Evolutionary conservation across 2,329 filamentous ascomycete species (phyloP).

Genomic region (Fusarium metavorans): DNA sequence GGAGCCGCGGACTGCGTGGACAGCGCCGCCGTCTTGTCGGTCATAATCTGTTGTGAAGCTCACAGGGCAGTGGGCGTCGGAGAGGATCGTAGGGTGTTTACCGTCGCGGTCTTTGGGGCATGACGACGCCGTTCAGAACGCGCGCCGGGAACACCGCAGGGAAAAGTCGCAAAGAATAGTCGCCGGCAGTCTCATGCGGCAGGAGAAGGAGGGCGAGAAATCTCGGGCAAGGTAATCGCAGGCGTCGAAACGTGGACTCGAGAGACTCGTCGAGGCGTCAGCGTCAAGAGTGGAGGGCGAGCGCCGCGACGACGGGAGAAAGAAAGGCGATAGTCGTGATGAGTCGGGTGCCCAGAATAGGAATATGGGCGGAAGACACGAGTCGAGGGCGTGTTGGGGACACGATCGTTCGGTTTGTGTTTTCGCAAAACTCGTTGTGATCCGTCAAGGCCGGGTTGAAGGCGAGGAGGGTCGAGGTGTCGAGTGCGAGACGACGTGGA

Average conservation of each 20-base stretch:
- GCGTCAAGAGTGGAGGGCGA: conserved; percentile 37
- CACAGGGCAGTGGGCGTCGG: conserved; percentile 53
- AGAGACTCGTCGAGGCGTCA: conserved; percentile 21
- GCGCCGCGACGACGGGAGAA: conserved; percentile 28
- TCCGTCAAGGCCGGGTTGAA: conserved; percentile 45
- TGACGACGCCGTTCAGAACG: conserved; percentile 66
- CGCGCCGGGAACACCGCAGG: conserved; percentile 48
- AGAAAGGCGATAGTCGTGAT: conserved; percentile 15
- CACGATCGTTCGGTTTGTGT: conserved; percentile 43
- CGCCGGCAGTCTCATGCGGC: conserved; percentile 42
- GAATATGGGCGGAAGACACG: conserved; percentile 31
- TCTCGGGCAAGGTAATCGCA: conserved; percentile 29
- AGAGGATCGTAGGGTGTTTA: conserved; percentile 59
- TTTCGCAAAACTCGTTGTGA: conserved; percentile 49
- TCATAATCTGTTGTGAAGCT: conserved; percentile 70
- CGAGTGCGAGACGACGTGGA: conserved; percentile 39
- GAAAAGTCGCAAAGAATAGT: conserved; percentile 37
- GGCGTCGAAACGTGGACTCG: conserved; percentile 29
- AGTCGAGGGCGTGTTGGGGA: conserved; percentile 38
- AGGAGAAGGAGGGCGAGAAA: not conserved
- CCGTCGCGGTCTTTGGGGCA: conserved; percentile 66
- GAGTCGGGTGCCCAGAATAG: conserved; percentile 18
- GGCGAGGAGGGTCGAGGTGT: conserved; percentile 41
- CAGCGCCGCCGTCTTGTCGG: conserved; percentile 67
- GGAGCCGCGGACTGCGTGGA: conserved; percentile 67